Conservation (phyloP, 257 asterid species). For the Ajuga chamaepitys region DNA sequence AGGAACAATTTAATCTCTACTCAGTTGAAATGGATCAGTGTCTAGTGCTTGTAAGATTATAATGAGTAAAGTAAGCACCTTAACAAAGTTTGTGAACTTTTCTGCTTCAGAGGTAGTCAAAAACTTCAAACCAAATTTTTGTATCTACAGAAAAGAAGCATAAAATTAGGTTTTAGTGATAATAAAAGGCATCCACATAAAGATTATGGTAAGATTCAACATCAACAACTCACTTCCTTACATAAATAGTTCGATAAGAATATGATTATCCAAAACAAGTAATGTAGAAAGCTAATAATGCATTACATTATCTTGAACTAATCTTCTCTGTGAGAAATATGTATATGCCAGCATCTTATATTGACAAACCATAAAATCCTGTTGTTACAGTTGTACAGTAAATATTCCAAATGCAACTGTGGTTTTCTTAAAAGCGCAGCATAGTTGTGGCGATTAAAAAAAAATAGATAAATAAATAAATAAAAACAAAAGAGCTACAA, state of each 20-base stretch:
- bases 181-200: neutral
- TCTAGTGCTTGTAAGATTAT: neutral
- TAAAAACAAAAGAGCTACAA: neutral
- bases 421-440: neutral
- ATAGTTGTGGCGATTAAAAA: neutral
- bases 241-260: neutral
- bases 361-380: neutral
- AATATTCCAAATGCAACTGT: neutral
- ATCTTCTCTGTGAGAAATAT: neutral
- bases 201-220: neutral
- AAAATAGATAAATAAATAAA: no score
- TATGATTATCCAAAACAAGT: neutral
- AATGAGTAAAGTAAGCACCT: slow-evolving; percentile 36
- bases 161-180: neutral
- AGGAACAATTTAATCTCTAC: neutral
- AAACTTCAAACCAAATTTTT: slow-evolving; percentile 70
- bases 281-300: neutral
- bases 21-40: neutral
- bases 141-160: slow-evolving; percentile 42
- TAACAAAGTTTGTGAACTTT: slow-evolving; percentile 49
- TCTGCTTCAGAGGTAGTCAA: slow-evolving; percentile 38
- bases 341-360: neutral
- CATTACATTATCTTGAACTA: neutral
- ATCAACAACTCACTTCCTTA: neutral
- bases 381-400: neutral